Base-by-base conservation (phyloP, 495 filamentous ascomycete genomes). In the Apiosordaria backusii region DNA sequence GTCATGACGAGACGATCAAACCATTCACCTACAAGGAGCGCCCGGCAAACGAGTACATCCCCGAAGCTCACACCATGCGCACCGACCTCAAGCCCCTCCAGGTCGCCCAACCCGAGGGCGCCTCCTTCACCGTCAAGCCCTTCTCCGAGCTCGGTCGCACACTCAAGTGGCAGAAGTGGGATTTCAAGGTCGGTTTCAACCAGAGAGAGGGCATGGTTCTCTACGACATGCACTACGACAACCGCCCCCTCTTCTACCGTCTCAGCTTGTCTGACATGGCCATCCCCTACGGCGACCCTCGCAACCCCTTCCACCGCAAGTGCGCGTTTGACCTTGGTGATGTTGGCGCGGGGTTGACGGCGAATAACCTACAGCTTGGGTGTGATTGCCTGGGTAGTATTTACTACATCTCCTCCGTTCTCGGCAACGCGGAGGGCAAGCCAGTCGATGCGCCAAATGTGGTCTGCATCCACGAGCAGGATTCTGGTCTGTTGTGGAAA, bases 281-380 rank as follows among this genome's bases (percentile, higher is more conserved):
- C 58, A 89, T 92, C 19, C 90, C 90, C 3, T 92, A 93, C 68
- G 89, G 85, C 0, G 89, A 90, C 70, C 88, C 90, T 2, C 80
- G 90, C 1, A 80, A 84, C 9, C 90, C 90, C 0, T 91, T 87
- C 73, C 89, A 92, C 68, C 87, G 87, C 66, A 93, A 92, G 74
- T 85, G 88, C 18, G 90, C 90, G 0, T 93, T 93, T 69, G 90
- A 93, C 68, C 82, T 92, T 16, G 90, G 90, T 4, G 89, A 93
- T 68, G 90, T 83, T 54, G 90, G 90, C 0, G 85, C 89, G 4
- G 90, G 90, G 16, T 77, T 87, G 45, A 89, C 88, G 79, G 89
- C 90, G 21, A 92, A 93, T 73, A 90, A 91, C 68, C 83, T 93
- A 5, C 82, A 84, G 65, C 77, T 90, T 0, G 88, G 88, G 13